Conservation (phyloP, 768 basidiomycete species). For the Favolaschia claudopus region DNA sequence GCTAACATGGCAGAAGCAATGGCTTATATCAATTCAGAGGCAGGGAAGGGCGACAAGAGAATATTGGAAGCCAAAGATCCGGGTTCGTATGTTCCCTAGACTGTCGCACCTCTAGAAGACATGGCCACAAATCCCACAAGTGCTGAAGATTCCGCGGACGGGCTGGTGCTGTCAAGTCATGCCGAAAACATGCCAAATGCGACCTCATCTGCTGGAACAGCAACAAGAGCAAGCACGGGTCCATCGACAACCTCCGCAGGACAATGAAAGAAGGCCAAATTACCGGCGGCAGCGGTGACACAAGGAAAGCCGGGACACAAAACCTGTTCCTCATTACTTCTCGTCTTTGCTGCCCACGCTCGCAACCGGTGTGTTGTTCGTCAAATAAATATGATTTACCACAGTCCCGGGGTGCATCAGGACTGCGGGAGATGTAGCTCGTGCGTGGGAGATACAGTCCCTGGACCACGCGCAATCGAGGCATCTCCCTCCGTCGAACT, state of each 20-base stretch:
- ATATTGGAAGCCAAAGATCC: not conserved
- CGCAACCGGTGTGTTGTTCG: not conserved
- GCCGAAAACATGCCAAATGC: not conserved
- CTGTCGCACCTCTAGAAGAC: too few relatives aligned
- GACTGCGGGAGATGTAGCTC: slow-evolving; percentile 7
- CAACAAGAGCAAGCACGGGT: not conserved
- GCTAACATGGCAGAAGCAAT: not conserved
- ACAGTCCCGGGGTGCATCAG: not conserved
- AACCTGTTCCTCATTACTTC: not conserved
- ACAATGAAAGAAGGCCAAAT: not conserved
- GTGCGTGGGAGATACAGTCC: not conserved
- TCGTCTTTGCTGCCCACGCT: slow-evolving; percentile 2
- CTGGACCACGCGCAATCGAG: not conserved
- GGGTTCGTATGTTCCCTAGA: not conserved
- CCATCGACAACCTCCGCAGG: too few relatives aligned
- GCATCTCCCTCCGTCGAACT: not conserved
- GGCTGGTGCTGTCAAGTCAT: not conserved
- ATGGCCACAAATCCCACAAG: not conserved
- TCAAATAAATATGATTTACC: slow-evolving; percentile 4
- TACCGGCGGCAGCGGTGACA: too few relatives aligned
- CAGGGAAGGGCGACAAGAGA: not conserved
- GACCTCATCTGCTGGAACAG: too few relatives aligned
- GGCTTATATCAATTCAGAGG: not conserved
- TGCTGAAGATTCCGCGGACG: not conserved
- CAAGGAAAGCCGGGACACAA: too few relatives aligned